A percentile compares a stretch with the other conserved stretches of the same genome.
These are phyloP conservation scores for Phoenix roebelenii DNA, from an alignment of 176 grass and related monocot genomes.

Conservation along the genomic window DNA sequence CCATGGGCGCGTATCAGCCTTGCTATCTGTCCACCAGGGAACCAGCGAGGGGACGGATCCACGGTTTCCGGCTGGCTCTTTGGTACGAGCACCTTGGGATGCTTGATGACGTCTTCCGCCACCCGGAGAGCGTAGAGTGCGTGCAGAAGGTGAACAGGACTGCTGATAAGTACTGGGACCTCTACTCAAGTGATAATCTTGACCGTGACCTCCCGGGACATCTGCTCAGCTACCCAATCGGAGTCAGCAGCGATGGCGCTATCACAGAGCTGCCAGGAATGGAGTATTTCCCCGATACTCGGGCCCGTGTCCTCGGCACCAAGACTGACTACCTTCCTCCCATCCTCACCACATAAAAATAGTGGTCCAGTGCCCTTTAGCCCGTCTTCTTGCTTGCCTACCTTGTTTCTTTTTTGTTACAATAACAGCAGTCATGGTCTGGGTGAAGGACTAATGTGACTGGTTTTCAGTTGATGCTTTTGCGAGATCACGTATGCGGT, in stretches of 20 bases:
- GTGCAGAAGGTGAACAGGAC: slow-evolving; percentile 66
- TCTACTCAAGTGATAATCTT: slow-evolving; percentile 39
- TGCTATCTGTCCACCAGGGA: slow-evolving; percentile 44
- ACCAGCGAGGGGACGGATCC: slow-evolving; percentile 62
- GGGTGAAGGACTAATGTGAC: no score
- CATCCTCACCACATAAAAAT: slow-evolving; percentile 58
- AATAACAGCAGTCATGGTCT: no score
- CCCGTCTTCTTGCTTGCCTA: neutral
- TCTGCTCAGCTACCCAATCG: slow-evolving; percentile 63
- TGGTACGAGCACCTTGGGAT: slow-evolving; percentile 95
- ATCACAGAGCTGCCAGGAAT: slow-evolving; percentile 57
- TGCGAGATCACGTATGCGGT: no score
- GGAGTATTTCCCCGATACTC: slow-evolving; percentile 56
- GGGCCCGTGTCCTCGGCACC: slow-evolving; percentile 36
- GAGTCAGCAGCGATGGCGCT: slow-evolving; percentile 29
- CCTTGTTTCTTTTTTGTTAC: neutral
- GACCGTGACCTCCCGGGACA: slow-evolving; percentile 68
- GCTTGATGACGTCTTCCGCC: slow-evolving; percentile 55
- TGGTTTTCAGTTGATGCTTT: no score
- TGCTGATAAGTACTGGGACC: slow-evolving; percentile 71
- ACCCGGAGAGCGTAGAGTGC: slow-evolving; percentile 48
- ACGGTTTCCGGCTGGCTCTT: slow-evolving; percentile 76
- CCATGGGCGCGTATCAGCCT: slow-evolving; percentile 70
- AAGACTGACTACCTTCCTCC: slow-evolving; percentile 39
- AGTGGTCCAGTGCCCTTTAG: neutral